A percentile compares a stretch with the other conserved stretches of the same genome.
Conservation (phyloP, 2,329 filamentous ascomycete genomes). For the Byssothecium circinans region DNA sequence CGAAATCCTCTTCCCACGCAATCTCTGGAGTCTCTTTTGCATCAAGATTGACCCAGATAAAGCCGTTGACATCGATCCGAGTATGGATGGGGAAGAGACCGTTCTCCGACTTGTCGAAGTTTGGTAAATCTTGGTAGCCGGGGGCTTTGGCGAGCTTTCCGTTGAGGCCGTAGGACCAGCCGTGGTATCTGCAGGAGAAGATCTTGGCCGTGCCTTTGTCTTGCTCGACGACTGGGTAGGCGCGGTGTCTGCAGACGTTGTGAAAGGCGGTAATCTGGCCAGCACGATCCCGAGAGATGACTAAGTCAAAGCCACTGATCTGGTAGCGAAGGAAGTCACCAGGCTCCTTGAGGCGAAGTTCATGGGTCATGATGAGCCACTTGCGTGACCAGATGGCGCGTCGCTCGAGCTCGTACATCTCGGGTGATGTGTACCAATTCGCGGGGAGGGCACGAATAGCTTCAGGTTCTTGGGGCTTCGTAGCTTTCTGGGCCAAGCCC, state of each 20-base stretch:
- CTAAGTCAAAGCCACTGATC: constrained; percentile 14
- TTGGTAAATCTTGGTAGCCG: constrained; percentile 38
- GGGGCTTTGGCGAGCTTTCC: constrained; percentile 47
- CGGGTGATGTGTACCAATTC: constrained; percentile 37
- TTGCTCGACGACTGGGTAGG: constrained; percentile 27
- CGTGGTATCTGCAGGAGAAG: constrained; percentile 46
- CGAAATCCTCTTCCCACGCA: constrained; percentile 12
- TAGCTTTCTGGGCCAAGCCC: constrained; percentile 1
- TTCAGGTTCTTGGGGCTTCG: constrained; percentile 1
- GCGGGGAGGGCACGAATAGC: constrained; percentile 44
- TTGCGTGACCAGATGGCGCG: constrained; percentile 48
- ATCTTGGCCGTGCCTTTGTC: constrained; percentile 32
- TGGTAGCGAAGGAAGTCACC: constrained; percentile 19
- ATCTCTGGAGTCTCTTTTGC: constrained; percentile 13
- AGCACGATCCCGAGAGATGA: constrained; percentile 13
- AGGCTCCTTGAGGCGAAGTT: constrained; percentile 18
- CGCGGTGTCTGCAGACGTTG: constrained; percentile 47
- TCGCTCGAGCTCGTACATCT: constrained; percentile 48
- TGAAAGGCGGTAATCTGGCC: constrained; percentile 36
- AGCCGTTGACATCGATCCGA: constrained; percentile 21
- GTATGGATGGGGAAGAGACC: constrained; percentile 28
- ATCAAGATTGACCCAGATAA: constrained; percentile 32
- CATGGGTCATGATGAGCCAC: constrained; percentile 41
- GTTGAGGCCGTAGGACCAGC: constrained; percentile 46
- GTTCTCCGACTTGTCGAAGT: constrained; percentile 41